phyloP scores from a whole-genome alignment of 208 protist species.

The Trypanosoma vivax region DNA sequence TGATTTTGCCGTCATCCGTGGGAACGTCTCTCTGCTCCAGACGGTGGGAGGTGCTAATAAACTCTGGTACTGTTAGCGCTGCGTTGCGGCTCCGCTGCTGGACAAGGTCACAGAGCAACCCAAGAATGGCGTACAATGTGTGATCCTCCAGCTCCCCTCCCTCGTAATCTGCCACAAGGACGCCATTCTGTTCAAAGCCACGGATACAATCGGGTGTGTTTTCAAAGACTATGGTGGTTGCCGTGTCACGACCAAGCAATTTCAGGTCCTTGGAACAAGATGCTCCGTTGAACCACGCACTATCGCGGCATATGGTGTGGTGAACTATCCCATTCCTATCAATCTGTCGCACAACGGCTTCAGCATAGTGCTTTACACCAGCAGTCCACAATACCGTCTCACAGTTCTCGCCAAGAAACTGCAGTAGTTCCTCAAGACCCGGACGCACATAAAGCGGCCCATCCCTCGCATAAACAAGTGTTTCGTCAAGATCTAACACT shows the following conservation, averaged over 20 bases:
- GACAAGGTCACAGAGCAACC: slow-evolving; percentile 67
- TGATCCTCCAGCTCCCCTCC: slow-evolving; percentile 85
- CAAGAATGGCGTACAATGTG: slow-evolving; percentile 61
- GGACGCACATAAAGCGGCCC: slow-evolving; percentile 87
- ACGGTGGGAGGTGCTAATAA: slow-evolving; percentile 39
- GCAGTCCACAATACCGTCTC: slow-evolving; percentile 88
- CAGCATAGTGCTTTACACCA: slow-evolving; percentile 73
- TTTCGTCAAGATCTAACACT: slow-evolving; percentile 91
- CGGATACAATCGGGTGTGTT: slow-evolving; percentile 88
- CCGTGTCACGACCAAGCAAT: slow-evolving; percentile 71
- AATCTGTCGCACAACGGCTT: slow-evolving; percentile 80
- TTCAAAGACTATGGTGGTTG: slow-evolving; percentile 79
- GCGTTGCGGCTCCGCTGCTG: slow-evolving; percentile 25
- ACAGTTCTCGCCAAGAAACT: slow-evolving; percentile 70
- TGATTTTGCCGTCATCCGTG: slow-evolving; percentile 56
- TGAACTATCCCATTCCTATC: slow-evolving; percentile 50
- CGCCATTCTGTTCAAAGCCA: slow-evolving; percentile 80
- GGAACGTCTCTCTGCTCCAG: slow-evolving; percentile 37
- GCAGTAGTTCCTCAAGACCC: slow-evolving; percentile 66
- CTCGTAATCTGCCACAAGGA: slow-evolving; percentile 87
- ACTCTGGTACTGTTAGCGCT: slow-evolving; percentile 62
- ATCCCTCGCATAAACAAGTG: slow-evolving; percentile 81
- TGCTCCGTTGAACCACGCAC: slow-evolving; percentile 54
- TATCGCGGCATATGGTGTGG: slow-evolving; percentile 78
- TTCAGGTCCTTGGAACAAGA: slow-evolving; percentile 75